phyloP scores from a whole-genome alignment of 139 green algal genomes.

The Picochlorum sp. region DNA sequence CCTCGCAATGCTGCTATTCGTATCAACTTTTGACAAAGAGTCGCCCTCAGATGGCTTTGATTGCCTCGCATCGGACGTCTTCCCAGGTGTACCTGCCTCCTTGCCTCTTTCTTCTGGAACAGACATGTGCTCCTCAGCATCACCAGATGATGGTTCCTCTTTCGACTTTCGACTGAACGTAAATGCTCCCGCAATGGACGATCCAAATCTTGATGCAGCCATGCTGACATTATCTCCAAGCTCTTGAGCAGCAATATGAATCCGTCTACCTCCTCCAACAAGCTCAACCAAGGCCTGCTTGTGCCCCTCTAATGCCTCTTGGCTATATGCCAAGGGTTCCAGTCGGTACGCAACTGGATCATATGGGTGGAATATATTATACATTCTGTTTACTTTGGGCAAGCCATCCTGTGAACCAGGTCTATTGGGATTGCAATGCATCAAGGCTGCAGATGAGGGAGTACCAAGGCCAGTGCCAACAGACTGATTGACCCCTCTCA shows the following conservation, averaged over 20 bases:
- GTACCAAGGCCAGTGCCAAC: constrained; percentile 29
- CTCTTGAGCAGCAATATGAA: constrained; percentile 46
- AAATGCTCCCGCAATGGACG: constrained; percentile 15
- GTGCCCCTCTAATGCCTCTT: not conserved
- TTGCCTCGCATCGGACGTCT: not conserved
- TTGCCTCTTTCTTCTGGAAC: not conserved
- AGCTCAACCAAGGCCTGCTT: constrained; percentile 11
- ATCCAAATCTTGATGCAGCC: constrained; percentile 22
- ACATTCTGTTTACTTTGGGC: constrained; percentile 41
- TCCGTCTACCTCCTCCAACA: constrained; percentile 32
- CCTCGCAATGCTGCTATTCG: not conserved
- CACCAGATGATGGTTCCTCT: not conserved
- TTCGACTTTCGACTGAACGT: constrained; percentile 9
- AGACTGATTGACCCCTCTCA: constrained; percentile 39
- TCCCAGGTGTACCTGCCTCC: not conserved
- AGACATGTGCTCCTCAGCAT: not conserved
- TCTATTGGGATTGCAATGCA: constrained; percentile 9
- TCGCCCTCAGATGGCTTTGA: not conserved
- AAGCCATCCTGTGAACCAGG: constrained; percentile 31
- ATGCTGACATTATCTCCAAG: constrained; percentile 33
- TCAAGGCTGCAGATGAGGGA: constrained; percentile 9
- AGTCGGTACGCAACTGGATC: constrained; percentile 62
- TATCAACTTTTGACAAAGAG: not conserved
- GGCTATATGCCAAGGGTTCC: constrained; percentile 40
- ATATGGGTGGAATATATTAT: constrained; percentile 66